A percentile compares a stretch with the other conserved stretches of the same genome.
Evolutionary conservation across 208 protist genomes (phyloP).

Genomic region (Trypanosoma cruzi): DNA sequence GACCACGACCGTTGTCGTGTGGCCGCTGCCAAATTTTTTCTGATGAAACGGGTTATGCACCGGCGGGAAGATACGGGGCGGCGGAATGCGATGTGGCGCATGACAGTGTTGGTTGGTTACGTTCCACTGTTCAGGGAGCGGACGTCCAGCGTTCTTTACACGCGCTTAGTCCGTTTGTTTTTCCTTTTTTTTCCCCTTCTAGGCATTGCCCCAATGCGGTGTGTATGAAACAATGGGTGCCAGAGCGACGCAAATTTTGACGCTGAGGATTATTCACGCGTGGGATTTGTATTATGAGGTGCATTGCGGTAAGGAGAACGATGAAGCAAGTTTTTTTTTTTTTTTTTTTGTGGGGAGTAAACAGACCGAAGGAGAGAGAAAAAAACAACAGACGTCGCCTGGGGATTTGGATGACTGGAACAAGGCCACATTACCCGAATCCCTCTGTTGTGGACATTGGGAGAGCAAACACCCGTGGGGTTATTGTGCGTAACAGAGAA

Average conservation of each 20-base stretch:
- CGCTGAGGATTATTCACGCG: constrained; percentile 52
- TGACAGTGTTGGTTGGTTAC: constrained; percentile 90
- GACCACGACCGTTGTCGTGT: too few species aligned
- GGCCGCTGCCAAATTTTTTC: too few species aligned
- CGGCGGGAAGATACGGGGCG: constrained; percentile 26
- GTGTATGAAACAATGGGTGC: constrained; percentile 79
- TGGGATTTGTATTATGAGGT: constrained; percentile 69
- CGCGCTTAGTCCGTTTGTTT: constrained; percentile 81
- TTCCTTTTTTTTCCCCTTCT: constrained; percentile 61
- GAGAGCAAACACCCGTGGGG: too few species aligned
- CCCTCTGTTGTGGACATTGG: neutral
- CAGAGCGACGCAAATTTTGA: constrained; percentile 63
- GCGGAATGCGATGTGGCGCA: constrained; percentile 89
- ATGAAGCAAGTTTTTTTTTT: too few species aligned
- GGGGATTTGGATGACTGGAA: too few species aligned
- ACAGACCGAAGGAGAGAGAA: too few species aligned
- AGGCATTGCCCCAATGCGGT: constrained; percentile 58
- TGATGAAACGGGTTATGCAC: too few species aligned
- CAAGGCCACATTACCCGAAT: too few species aligned
- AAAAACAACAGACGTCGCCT: too few species aligned
- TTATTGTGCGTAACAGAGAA: too few species aligned
- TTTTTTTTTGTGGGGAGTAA: too few species aligned
- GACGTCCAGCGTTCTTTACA: constrained; percentile 86
- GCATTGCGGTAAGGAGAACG: neutral
- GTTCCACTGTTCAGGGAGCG: constrained; percentile 71